Percentiles rank a stretch among this genome's conserved stretches.
Conservation (phyloP, 1,284 basidiomycete species). For the Cerioporus squamosus region DNA sequence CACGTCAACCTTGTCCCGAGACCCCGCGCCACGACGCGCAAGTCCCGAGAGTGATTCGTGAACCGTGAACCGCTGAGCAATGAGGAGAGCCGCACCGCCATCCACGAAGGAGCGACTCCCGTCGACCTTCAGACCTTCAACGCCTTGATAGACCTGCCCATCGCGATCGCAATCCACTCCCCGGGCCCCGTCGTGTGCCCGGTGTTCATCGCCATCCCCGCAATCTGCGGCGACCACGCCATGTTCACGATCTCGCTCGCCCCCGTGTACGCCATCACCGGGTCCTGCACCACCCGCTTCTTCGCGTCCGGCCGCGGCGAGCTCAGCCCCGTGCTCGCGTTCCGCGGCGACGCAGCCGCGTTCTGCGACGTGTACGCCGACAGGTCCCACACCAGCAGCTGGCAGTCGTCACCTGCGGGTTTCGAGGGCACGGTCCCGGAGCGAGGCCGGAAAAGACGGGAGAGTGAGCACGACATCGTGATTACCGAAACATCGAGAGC, state of each 20-base stretch:
- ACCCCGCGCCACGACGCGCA: too few relatives aligned
- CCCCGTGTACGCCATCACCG: constrained; percentile 83
- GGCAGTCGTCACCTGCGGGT: constrained; percentile 83
- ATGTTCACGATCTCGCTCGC: constrained; percentile 83
- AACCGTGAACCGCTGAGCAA: too few relatives aligned
- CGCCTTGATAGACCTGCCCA: constrained; percentile 82
- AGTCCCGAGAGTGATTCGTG: too few relatives aligned
- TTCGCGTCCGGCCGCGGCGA: constrained; percentile 77
- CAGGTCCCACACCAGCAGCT: constrained; percentile 90
- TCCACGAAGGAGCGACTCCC: too few relatives aligned
- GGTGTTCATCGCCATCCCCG: constrained; percentile 71
- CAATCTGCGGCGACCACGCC: constrained; percentile 84
- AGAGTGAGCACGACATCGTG: too few relatives aligned
- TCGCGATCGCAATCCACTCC: constrained; percentile 91
- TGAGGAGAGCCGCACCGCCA: too few relatives aligned
- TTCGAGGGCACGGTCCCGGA: too few relatives aligned
- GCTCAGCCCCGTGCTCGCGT: constrained; percentile 68
- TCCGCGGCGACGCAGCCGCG: constrained; percentile 61
- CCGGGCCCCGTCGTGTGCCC: constrained; percentile 76
- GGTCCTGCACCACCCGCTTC: constrained; percentile 74
- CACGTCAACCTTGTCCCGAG: too few relatives aligned
- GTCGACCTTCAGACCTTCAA: constrained; percentile 57
- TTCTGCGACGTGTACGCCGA: constrained; percentile 56
- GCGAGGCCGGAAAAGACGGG: neutral
- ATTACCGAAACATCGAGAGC: neutral